Base-by-base conservation (phyloP, 768 basidiomycete species). In the Boletus reticulatus region DNA sequence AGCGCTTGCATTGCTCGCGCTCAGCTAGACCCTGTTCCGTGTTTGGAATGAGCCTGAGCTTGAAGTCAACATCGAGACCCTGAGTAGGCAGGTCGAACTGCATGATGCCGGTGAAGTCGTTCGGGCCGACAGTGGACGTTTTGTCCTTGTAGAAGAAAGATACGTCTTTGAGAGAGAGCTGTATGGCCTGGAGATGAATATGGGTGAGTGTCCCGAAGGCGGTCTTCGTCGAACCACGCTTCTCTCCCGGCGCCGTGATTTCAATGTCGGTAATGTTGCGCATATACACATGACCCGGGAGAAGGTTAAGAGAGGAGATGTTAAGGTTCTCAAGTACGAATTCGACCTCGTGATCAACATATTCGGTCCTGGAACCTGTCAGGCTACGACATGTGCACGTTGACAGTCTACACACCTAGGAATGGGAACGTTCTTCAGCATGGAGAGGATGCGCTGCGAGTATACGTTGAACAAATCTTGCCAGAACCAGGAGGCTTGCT, bases 391-490 rank as follows among this genome's bases (percentile, higher is more conserved):
- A 14, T 36, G 34, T 14, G 4, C 34, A 11, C 34, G 34, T 36
- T 36, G 34, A 11, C 14, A 10, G 38, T 29, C 29, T 17, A 61
- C 75, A 17, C 54, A 83, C 87, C 87, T 79, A 7, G 88, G 88
- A 48, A 89, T 88, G 12, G 88, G 88, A 14, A 89, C 70, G 50
- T 81, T 80, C 61, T 81, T 81, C 66, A 89, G 58, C 63, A 80
- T 71, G 27, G 56, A 61, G 52, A 87, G 66, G 1, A 82, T 34
- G 10, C 80, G 78, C 16, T 90, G 91, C 1, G 88, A 67, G 63
- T 92, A 92, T 16, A 92, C 87, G 62, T 86, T 88, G 75, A 90
- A 85, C 8, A 92, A 56, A 57, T 94, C 92, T 67, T 86, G 81
- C 86, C 85, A 89, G 72, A 89, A 82, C 88, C 88, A 90, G 1